Conservation (phyloP, 2,329 filamentous ascomycete species). For the Pseudocercospora cruenta region DNA sequence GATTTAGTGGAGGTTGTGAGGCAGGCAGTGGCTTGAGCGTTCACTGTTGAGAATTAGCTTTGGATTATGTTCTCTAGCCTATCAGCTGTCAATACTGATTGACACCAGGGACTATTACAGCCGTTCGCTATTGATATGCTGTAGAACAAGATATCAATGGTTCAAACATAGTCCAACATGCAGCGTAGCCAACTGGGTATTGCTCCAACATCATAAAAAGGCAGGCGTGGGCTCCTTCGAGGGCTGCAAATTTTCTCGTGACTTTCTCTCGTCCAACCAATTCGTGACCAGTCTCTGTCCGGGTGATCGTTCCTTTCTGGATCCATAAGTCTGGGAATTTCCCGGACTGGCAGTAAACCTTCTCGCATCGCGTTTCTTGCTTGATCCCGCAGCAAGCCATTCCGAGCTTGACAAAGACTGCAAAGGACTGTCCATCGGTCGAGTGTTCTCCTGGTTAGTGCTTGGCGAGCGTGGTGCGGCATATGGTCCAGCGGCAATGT, state of each 20-base stretch:
- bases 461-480: slow-evolving; percentile 19
- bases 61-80: not conserved
- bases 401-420: slow-evolving; percentile 36
- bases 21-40: not conserved
- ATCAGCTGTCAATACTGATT: not conserved
- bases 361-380: slow-evolving; percentile 8
- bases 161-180: not conserved
- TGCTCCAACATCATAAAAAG: slow-evolving; percentile 29
- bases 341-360: not conserved
- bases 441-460: slow-evolving; percentile 18
- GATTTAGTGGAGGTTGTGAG: too few relatives aligned
- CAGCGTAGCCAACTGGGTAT: not conserved
- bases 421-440: slow-evolving; percentile 21
- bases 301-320: slow-evolving; percentile 21
- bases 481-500: slow-evolving; percentile 42
- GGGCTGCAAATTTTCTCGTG: slow-evolving; percentile 19
- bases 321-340: not conserved
- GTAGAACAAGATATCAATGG: not conserved
- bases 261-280: slow-evolving; percentile 35
- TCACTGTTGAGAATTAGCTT: too few relatives aligned
- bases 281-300: slow-evolving; percentile 36
- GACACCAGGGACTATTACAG: not conserved
- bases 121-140: not conserved
- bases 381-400: slow-evolving; percentile 35
- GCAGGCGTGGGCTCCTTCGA: slow-evolving; percentile 24